These are phyloP conservation scores for Phialophora verrucosa DNA, from an alignment of 2,329 filamentous ascomycete genomes.

Conservation along the genomic window DNA sequence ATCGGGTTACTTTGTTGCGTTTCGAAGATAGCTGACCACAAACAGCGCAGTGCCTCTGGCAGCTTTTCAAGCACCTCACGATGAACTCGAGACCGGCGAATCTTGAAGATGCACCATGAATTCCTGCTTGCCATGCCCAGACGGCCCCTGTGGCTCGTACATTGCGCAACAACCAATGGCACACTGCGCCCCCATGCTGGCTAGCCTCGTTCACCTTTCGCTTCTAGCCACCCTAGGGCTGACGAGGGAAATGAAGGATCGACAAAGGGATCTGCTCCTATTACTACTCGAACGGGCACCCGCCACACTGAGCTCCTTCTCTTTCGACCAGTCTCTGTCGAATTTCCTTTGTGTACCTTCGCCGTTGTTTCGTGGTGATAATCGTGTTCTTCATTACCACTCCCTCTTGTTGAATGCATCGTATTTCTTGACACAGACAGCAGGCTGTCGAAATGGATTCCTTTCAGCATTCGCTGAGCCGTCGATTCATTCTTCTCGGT, in stretches of 20 bases:
- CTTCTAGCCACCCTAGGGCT: slow-evolving; percentile 14
- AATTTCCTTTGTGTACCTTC: background rate
- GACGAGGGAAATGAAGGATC: slow-evolving; percentile 20
- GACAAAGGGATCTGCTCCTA: slow-evolving; percentile 15
- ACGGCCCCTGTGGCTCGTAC: background rate
- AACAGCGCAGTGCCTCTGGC: slow-evolving; percentile 1
- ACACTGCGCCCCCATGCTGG: background rate
- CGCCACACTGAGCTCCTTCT: slow-evolving; percentile 5
- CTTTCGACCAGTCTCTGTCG: background rate
- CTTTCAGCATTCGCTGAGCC: background rate
- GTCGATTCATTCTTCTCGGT: slow-evolving; percentile 14
- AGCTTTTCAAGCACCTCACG: background rate
- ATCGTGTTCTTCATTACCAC: background rate
- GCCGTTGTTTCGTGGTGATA: background rate
- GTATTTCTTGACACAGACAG: slow-evolving; percentile 11
- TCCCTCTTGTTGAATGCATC: background rate
- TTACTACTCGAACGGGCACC: slow-evolving; percentile 13
- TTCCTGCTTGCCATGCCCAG: background rate
- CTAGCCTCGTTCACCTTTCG: slow-evolving; percentile 9
- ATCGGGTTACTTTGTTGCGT: background rate
- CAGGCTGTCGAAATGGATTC: slow-evolving; percentile 21
- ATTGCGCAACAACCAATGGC: background rate
- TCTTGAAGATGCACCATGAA: background rate
- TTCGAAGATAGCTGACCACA: background rate
- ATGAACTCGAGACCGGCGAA: background rate